phyloP scores from a whole-genome alignment of 2,329 filamentous ascomycete genomes.

The Emmonsia crescens region DNA sequence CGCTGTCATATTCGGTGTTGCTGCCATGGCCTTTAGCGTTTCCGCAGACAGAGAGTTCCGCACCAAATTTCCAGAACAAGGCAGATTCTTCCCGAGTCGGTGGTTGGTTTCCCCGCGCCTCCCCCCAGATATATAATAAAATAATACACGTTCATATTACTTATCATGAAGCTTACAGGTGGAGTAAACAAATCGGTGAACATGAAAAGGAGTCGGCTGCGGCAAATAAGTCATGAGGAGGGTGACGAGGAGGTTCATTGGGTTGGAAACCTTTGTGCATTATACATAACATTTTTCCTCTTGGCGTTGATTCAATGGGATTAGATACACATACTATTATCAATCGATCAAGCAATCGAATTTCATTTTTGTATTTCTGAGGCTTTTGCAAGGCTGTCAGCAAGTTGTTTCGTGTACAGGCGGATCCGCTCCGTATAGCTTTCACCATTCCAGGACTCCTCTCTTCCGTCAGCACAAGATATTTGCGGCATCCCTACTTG shows the following conservation, averaged over 20 bases:
- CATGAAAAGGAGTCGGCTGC: slow-evolving; percentile 47
- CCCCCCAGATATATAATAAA: slow-evolving; percentile 4
- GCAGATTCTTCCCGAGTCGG: slow-evolving; percentile 73
- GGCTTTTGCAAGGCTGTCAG: slow-evolving; percentile 29
- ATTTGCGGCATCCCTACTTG: slow-evolving; percentile 69
- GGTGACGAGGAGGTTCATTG: background rate
- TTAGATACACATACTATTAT: slow-evolving; percentile 7
- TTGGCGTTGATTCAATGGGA: slow-evolving; percentile 7
- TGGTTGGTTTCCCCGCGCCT: slow-evolving; percentile 45
- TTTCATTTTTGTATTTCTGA: slow-evolving; percentile 18
- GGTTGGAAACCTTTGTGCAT: slow-evolving; percentile 6
- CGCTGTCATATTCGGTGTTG: slow-evolving; percentile 56
- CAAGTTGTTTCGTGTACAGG: slow-evolving; percentile 34
- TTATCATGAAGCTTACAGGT: slow-evolving; percentile 37
- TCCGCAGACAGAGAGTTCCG: slow-evolving; percentile 65
- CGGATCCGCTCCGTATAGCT: slow-evolving; percentile 35
- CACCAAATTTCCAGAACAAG: slow-evolving; percentile 63
- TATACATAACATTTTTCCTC: background rate
- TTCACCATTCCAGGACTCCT: slow-evolving; percentile 36
- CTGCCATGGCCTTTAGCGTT: slow-evolving; percentile 56
- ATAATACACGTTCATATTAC: slow-evolving; percentile 16
- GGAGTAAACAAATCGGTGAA: slow-evolving; percentile 61
- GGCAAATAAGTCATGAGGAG: slow-evolving; percentile 29
- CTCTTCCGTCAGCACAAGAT: slow-evolving; percentile 20
- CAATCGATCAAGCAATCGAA: slow-evolving; percentile 12